Percentiles rank a stretch among this genome's conserved stretches.
These are phyloP conservation scores for Nepenthes mirabilis DNA, from an alignment of 148 eudicot species.

Conservation along the genomic window DNA sequence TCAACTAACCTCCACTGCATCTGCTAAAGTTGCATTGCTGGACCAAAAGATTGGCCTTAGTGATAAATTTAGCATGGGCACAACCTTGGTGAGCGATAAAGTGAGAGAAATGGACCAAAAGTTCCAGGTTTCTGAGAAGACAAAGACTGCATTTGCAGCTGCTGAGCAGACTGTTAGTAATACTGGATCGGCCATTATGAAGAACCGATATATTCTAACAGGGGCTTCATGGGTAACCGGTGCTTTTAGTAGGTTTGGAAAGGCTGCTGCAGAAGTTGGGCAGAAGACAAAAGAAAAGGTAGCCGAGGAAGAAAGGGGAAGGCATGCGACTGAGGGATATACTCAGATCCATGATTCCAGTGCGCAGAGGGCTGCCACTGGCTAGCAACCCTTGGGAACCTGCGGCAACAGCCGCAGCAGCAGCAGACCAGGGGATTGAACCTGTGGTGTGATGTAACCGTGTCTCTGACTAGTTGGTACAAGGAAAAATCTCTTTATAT, in stretches of 20 bases:
- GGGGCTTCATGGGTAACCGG: constrained; percentile 84
- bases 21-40: constrained; percentile 59
- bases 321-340: not conserved
- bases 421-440: no score
- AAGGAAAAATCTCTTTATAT: no score
- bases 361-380: no score
- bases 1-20: constrained; percentile 57
- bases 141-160: constrained; percentile 53
- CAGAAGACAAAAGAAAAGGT: constrained; percentile 60
- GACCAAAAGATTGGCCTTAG: constrained; percentile 81
- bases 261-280: constrained; percentile 63
- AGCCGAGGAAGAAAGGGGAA: constrained; percentile 30
- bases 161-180: constrained; percentile 73
- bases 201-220: constrained; percentile 66
- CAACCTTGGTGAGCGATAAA: constrained; percentile 64
- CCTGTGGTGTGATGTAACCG: no score
- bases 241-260: constrained; percentile 53
- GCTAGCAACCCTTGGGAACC: no score
- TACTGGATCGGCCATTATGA: constrained; percentile 78
- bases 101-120: constrained; percentile 76
- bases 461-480: no score
- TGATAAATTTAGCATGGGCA: constrained; percentile 50
- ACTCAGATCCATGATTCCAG: not conserved
- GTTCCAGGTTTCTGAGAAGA: constrained; percentile 71
- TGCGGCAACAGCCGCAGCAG: no score